These are phyloP conservation scores for Colletotrichum phormii DNA, from an alignment of 2,329 filamentous ascomycete species.

Conservation along the genomic window DNA sequence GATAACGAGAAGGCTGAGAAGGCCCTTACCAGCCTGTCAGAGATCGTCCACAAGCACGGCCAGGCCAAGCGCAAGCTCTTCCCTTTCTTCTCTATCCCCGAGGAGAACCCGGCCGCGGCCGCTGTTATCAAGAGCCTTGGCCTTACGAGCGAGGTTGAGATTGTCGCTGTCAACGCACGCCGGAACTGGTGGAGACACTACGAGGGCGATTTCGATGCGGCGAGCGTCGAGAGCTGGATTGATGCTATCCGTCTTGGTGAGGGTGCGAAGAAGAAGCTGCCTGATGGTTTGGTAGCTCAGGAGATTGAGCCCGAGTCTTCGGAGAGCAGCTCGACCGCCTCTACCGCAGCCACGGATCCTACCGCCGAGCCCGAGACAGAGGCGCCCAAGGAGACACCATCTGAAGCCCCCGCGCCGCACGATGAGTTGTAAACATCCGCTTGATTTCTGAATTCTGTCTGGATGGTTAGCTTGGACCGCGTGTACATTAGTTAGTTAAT, in stretches of 20 bases:
- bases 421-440: conserved; percentile 59
- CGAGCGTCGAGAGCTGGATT: conserved; percentile 84
- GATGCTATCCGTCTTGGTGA: conserved; percentile 93
- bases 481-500: conserved; percentile 21
- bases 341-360: conserved; percentile 33
- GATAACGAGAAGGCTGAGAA: conserved; percentile 64
- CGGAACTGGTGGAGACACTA: conserved; percentile 88
- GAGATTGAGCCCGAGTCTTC: conserved; percentile 16
- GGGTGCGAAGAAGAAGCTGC: conserved; percentile 80
- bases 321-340: conserved; percentile 9
- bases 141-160: conserved; percentile 71
- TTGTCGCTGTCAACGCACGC: conserved; percentile 87
- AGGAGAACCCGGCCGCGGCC: conserved; percentile 45
- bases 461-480: conserved; percentile 15
- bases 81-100: conserved; percentile 83
- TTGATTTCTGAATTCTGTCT: conserved; percentile 1
- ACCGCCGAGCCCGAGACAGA: conserved; percentile 41
- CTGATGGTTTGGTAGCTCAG: conserved; percentile 66
- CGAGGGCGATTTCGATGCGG: conserved; percentile 67
- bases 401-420: conserved; percentile 48
- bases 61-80: conserved; percentile 77
- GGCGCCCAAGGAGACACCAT: conserved; percentile 50
- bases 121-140: conserved; percentile 70
- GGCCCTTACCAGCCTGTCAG: conserved; percentile 73
- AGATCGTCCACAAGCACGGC: conserved; percentile 81